Base-by-base conservation (phyloP, 371 early-diverging fungal genomes). In the Mortierella sp. region DNA sequence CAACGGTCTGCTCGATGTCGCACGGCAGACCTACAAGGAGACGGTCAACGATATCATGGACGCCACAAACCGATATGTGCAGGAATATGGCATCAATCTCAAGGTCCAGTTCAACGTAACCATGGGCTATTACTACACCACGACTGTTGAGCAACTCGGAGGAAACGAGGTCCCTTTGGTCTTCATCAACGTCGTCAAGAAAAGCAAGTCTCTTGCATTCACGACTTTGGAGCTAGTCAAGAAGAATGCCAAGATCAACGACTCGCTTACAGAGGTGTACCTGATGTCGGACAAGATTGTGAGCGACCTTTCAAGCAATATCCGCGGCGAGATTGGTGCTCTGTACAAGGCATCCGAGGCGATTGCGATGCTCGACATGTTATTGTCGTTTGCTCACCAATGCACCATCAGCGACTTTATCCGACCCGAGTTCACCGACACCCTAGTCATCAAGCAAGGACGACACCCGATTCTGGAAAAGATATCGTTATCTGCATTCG, bases 1-100 rank as follows among this genome's bases (percentile, higher is more conserved):
- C 51, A 96, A 96, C 83, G 96, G 97, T 0, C 88, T 98, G 50
- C 91, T 98, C 19, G 98, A 98, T 86, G 96, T 98, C 55, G 96
- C 97, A 6, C 89, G 97, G 3, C 94, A 95, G 85, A 94, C 96
- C 0, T 98, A 96, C 86, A 93, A 94, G 80, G 98, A 98, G 86
- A 91, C 93, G 3, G 93, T 94, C 26, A 91, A 96, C 57, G 98
- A 98, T 74, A 95, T 96, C 2, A 94, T 96, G 71, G 94, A 95
- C 11, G 83, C 96, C 11, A 92, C 92, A 8, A 88, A 90, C 40
- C 83, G 86, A 37, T 96, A 96, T 78, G 86, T 86, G 3, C 94
- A 91, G 34, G 89, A 83, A 72, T 93, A 87, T 50, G 86, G 91
- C 37, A 57, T 95, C 10, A 82, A 88, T 2, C 89, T 98, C 64